Conservation (phyloP, 805 yeast species). For the Maudiozyma bulderi region DNA sequence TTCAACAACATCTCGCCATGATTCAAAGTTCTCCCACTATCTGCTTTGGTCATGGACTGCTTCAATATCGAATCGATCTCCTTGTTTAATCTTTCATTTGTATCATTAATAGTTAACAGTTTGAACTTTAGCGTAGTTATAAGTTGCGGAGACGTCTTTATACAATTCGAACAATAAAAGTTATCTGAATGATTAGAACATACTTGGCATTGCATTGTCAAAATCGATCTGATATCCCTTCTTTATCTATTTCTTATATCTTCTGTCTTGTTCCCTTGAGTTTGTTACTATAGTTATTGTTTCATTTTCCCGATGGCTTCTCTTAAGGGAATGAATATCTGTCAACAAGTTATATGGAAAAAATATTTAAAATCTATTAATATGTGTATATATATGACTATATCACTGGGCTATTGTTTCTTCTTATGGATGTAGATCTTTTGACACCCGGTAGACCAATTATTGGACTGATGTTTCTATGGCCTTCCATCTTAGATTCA, state of each 20-base stretch:
- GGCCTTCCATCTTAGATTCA: not conserved
- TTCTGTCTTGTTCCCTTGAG: too few species aligned
- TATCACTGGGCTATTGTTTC: not conserved
- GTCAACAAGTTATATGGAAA: too few species aligned
- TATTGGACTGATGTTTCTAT: not conserved
- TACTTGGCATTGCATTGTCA: slow-evolving; percentile 12
- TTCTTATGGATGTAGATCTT: slow-evolving; percentile 8
- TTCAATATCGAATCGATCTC: slow-evolving; percentile 16
- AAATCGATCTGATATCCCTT: too few species aligned
- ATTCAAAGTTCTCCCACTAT: not conserved
- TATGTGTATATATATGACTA: too few species aligned
- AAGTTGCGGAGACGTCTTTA: slow-evolving; percentile 20
- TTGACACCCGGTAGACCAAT: slow-evolving; percentile 12
- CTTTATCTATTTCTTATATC: too few species aligned
- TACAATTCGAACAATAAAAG: slow-evolving; percentile 22
- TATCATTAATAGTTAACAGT: slow-evolving; percentile 9
- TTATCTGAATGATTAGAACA: slow-evolving; percentile 13
- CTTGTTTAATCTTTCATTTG: slow-evolving; percentile 8
- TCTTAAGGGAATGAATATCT: too few species aligned
- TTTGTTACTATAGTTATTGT: too few species aligned
- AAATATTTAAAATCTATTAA: too few species aligned
- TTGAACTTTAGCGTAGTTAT: slow-evolving; percentile 13
- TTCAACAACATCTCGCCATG: not conserved
- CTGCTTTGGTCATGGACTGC: not conserved
- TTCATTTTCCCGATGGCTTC: too few species aligned